phyloP scores from a whole-genome alignment of 2,329 filamentous ascomycete genomes.

The Exophiala viscosa region DNA sequence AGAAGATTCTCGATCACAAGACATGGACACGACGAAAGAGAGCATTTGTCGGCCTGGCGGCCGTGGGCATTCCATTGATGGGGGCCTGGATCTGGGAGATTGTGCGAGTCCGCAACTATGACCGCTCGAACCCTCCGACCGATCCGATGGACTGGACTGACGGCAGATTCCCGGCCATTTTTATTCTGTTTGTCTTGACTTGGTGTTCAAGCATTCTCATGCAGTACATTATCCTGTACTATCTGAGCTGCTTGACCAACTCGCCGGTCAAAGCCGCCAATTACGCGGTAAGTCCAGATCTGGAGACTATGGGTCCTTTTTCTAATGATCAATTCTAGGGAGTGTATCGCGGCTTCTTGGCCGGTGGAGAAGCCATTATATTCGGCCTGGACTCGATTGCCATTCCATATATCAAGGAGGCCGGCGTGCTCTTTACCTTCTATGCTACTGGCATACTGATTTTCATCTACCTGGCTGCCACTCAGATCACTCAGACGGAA shows the following conservation, averaged over 20 bases:
- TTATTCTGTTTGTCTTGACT: constrained; percentile 10
- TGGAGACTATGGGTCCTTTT: not conserved
- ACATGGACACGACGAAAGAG: constrained; percentile 5
- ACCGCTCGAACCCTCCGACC: not conserved
- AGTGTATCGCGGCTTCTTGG: constrained; percentile 5
- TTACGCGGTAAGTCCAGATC: constrained; percentile 3
- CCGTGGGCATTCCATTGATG: constrained; percentile 2
- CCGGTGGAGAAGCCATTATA: constrained; percentile 7
- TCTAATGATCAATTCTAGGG: not conserved
- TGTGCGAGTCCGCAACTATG: constrained; percentile 2
- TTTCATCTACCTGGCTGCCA: constrained; percentile 3
- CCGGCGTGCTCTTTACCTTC: constrained; percentile 3
- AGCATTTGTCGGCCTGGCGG: constrained; percentile 7
- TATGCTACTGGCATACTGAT: constrained; percentile 1
- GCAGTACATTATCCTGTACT: constrained; percentile 13
- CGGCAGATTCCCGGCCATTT: not conserved
- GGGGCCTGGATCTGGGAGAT: constrained; percentile 12
- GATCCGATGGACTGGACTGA: constrained; percentile 8
- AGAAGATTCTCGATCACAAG: constrained; percentile 13
- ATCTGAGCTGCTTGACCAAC: constrained; percentile 10
- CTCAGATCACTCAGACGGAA: constrained; percentile 5
- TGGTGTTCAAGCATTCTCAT: constrained; percentile 2
- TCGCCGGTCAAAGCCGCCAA: constrained; percentile 1
- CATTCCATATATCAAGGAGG: constrained; percentile 6
- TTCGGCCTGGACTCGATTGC: constrained; percentile 10